Evolutionary conservation across 805 yeast genomes (phyloP), one percentile per base, ranked within the genome.

Genomic region (Dipodascopsis uninucleata): DNA sequence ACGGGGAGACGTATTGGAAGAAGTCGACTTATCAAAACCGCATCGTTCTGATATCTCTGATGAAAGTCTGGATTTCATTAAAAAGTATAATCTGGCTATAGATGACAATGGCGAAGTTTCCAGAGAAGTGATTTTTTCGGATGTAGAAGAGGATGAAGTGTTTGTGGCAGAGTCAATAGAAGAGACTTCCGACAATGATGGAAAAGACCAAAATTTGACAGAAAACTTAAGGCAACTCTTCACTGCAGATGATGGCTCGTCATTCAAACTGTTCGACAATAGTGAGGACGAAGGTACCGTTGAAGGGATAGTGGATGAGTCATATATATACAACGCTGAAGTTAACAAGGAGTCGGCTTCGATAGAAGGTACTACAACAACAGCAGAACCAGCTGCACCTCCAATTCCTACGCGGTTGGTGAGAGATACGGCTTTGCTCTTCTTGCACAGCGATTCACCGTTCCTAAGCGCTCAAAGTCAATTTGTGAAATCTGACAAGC

Each of bases 391-490:
- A 24, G 18, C 28, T 5, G 18, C 25, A 17, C 18, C 18, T 8
- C 35, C 41, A 1, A 28, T 20, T 3, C 12, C 14, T 18, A 41
- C 64, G 35, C 57, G 59, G 25, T 65, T 64, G 33, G 63, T 57
- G 45, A 70, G 61, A 53, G 64, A 64, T 31, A 58, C 66, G 36
- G 79, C 86, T 5, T 68, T 88, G 28, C 89, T 90, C 63, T 90
- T 94, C 74, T 68, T 82, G 1, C 97, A 90, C 61, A 68, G 72
- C 9, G 83, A 83, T 16, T 89, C 97, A 0, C 96, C 96, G 0
- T 90, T 86, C 66, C 69, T 90, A 52, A 77, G 76, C 39, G 81
- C 96, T 0, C 97, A 89, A 65, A 73, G 96, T 0, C 95, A 85
- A 61, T 62, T 87, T 37, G 76, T 75, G 47, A 82, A 79, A 57